Base-by-base conservation (phyloP, 192 early-diverging fungal species). In the Spizellomyces punctatus region DNA sequence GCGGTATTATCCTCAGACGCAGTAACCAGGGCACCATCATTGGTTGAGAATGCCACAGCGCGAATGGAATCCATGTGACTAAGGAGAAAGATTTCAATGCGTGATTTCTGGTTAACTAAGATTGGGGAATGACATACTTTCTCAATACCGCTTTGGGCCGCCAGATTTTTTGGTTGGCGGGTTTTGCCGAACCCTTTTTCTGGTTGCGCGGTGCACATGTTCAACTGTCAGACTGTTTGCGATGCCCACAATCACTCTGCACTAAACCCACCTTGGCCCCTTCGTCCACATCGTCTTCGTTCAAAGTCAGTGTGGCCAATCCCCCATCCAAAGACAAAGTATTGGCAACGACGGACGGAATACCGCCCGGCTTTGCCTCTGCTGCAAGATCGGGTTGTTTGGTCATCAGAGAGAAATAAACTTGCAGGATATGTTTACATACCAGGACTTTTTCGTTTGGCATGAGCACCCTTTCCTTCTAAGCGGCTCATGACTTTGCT, bases 1-100 rank as follows among this genome's bases (percentile, higher is more conserved):
- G 89, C 85, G 0, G 92, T 94, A 10, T 85, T 83, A 76, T 95
- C 94, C 69, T 95, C 94, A 7, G 90, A 91, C 17, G 88, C 91
- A 8, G 92, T 87, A 36, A 91, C 69, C 22, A 94, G 68, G 0
- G 84, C 59, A 42, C 77, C 77, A 16, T 89, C 81, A 6, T 62
- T 78, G 10, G 86, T 82, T 60, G 91, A 82, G 44, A 89, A 93
- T 16, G 74, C 73, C 17, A 92, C 64, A 8, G 86, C 58, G 56
- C 91, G 81, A 5, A 93, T 85, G 5, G 87, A 75, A 69, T 93
- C 91, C 9, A 93, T 74, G 66, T 93, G 91, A 63, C 90, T 91
- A 78, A 44, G 48, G 14, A 47, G 5, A 65, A 75, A 77, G 2
- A 1, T 52, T 42, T 71, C 27, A 14, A 44, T 2, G 6, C 59